phyloP scores from a whole-genome alignment of 1,284 basidiomycete genomes.

The Clitocybe nebularis region DNA sequence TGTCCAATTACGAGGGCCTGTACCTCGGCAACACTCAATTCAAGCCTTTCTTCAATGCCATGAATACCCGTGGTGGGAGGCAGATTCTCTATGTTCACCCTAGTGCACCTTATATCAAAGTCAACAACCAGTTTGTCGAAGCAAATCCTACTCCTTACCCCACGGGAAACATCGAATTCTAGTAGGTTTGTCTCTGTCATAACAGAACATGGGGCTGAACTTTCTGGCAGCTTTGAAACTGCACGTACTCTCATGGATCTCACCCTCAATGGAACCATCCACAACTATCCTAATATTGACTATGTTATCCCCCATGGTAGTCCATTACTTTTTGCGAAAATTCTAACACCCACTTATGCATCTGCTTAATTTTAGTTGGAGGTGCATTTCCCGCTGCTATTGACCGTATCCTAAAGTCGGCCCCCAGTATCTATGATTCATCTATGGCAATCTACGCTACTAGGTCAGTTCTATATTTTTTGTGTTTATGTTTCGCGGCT shows the following conservation, averaged over 20 bases:
- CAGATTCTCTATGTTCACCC: slow-evolving; percentile 31
- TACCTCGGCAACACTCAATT: slow-evolving; percentile 29
- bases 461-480: slow-evolving; percentile 13
- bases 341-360: not conserved
- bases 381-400: slow-evolving; percentile 30
- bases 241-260: slow-evolving; percentile 30
- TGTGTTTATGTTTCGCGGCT: too few relatives aligned
- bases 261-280: slow-evolving; percentile 28
- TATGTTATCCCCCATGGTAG: slow-evolving; percentile 31
- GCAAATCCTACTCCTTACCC: slow-evolving; percentile 29
- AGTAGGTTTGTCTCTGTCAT: slow-evolving; percentile 18
- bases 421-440: slow-evolving; percentile 25
- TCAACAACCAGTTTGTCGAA: slow-evolving; percentile 24
- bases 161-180: slow-evolving; percentile 30
- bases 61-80: slow-evolving; percentile 22
- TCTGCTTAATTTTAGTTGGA: slow-evolving; percentile 17
- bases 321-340: not conserved
- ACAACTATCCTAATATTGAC: slow-evolving; percentile 31
- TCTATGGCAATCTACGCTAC: slow-evolving; percentile 26
- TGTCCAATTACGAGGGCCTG: slow-evolving; percentile 28
- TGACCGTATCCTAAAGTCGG: slow-evolving; percentile 29
- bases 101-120: slow-evolving; percentile 24
- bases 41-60: slow-evolving; percentile 25
- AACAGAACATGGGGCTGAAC: too few relatives aligned
- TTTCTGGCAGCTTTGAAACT: slow-evolving; percentile 30